Base-by-base conservation (phyloP, 1,284 basidiomycete genomes). In the Malassezia psittaci region DNA sequence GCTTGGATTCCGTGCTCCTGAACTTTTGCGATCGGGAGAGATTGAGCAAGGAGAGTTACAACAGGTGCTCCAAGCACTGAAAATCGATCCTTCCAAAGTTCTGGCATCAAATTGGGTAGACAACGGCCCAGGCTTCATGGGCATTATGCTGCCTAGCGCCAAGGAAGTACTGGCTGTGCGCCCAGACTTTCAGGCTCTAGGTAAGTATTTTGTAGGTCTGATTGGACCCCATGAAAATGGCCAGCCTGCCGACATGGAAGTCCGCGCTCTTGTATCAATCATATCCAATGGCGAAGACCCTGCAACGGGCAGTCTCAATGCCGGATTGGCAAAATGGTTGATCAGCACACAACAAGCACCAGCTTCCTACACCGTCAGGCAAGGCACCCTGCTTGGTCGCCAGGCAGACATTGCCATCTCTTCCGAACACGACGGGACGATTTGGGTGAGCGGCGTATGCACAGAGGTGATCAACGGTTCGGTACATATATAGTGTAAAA, bases 51-150 rank as follows among this genome's bases (percentile, higher is more conserved):
- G 39, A n/a, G 51, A 54, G 11, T 21, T 65, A 13, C 19, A 38
- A 11, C 54, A 51, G 24, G 53, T 60, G 42, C 52, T 50, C 33
- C 42, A 45, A 8, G 58, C 54, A 1, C 41, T 69, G 13, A 42
- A 53, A 10, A 21, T 71, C 12, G 39, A 51, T 6, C 46, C 34
- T 2, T 36, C 39, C 24, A 40, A 52, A n/a, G 43, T 71, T 8
- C 6, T 63, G 11, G 61, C 58, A 5, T 51, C 65, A 35, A 50
- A 53, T 2, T 60, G 64, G 54, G 62, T 71, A 43, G 60, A 61
- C 45, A 71, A 69, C 40, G 67, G 69, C n/a, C 66, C 69, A 3
- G 48, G 51, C 7, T 71, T 67, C 65, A 48, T 66, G 36, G 63
- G 63, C 3, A 44, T 71, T 37, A 54, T 61, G 38, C 59, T 69